phyloP scores from a whole-genome alignment of 257 asterid species.

The Fraxinus excelsior region DNA sequence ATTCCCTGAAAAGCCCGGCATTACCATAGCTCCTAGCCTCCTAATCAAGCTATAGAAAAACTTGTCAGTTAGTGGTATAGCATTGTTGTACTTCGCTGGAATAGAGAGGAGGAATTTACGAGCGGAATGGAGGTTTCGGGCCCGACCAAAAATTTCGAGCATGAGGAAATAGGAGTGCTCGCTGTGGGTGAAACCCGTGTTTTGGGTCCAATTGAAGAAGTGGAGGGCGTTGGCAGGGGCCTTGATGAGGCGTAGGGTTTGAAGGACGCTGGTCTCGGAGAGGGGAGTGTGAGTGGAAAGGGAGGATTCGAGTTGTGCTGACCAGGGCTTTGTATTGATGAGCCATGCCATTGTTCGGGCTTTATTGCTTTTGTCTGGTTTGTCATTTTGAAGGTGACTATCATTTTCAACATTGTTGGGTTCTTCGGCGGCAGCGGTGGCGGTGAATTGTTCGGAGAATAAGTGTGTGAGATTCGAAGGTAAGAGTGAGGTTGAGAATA shows the following conservation, averaged over 20 bases:
- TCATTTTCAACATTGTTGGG: slow-evolving; percentile 1
- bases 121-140: slow-evolving; percentile 65
- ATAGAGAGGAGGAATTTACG: slow-evolving; percentile 76
- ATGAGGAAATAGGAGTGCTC: slow-evolving; percentile 64
- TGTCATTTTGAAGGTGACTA: slow-evolving; percentile 27
- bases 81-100: slow-evolving; percentile 49
- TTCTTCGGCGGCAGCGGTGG: neutral
- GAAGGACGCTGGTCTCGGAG: slow-evolving; percentile 71
- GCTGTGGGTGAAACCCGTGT: slow-evolving; percentile 55
- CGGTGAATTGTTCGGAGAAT: slow-evolving; percentile 33
- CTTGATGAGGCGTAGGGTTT: slow-evolving; percentile 65
- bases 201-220: slow-evolving; percentile 69
- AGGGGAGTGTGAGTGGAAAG: slow-evolving; percentile 54
- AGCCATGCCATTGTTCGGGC: slow-evolving; percentile 56
- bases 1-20: slow-evolving; percentile 76
- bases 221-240: slow-evolving; percentile 59
- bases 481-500: slow-evolving; percentile 37
- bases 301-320: slow-evolving; percentile 49
- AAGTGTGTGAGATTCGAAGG: slow-evolving; percentile 39
- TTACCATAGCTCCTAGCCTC: slow-evolving; percentile 70
- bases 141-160: slow-evolving; percentile 63
- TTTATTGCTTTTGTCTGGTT: slow-evolving; percentile 42
- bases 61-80: slow-evolving; percentile 56
- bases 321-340: slow-evolving; percentile 70
- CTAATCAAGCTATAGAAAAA: slow-evolving; percentile 69